Percentiles rank a stretch among this genome's conserved stretches.
phyloP scores from a whole-genome alignment of 2,329 filamentous ascomycete species.

The Westerdykella ornata region DNA sequence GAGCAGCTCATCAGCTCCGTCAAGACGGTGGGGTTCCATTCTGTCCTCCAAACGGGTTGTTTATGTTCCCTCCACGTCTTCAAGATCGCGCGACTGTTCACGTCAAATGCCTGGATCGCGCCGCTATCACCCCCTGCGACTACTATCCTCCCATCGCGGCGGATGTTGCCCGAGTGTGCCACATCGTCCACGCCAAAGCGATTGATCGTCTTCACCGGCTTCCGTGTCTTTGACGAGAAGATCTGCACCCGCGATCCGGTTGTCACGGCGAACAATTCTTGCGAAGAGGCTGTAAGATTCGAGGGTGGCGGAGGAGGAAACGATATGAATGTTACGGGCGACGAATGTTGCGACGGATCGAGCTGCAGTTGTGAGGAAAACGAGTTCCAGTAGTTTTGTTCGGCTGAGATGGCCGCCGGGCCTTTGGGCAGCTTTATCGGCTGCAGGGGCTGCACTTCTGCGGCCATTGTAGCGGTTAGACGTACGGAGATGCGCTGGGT shows the following conservation, averaged over 20 bases:
- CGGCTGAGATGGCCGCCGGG: constrained; percentile 75
- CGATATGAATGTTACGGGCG: constrained; percentile 84
- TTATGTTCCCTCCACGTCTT: constrained; percentile 94
- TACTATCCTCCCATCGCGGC: constrained; percentile 80
- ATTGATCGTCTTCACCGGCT: constrained; percentile 88
- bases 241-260: constrained; percentile 89
- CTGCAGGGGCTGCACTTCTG: constrained; percentile 72
- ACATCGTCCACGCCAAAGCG: constrained; percentile 74
- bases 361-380: constrained; percentile 90
- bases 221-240: constrained; percentile 85
- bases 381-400: constrained; percentile 92
- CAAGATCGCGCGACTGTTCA: constrained; percentile 79
- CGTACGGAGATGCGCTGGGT: neutral
- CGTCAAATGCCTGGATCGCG: constrained; percentile 90
- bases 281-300: constrained; percentile 34
- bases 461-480: constrained; percentile 58
- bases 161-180: constrained; percentile 81
- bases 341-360: constrained; percentile 75
- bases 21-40: constrained; percentile 82
- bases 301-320: constrained; percentile 48
- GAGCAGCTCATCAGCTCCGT: constrained; percentile 83
- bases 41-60: constrained; percentile 86
- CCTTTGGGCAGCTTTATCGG: constrained; percentile 77
- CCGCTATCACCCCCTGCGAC: constrained; percentile 89
- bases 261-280: constrained; percentile 84